These are phyloP conservation scores for Plasmodium falciparum DNA, from an alignment of 169 alveolate species.

Conservation along the genomic window DNA sequence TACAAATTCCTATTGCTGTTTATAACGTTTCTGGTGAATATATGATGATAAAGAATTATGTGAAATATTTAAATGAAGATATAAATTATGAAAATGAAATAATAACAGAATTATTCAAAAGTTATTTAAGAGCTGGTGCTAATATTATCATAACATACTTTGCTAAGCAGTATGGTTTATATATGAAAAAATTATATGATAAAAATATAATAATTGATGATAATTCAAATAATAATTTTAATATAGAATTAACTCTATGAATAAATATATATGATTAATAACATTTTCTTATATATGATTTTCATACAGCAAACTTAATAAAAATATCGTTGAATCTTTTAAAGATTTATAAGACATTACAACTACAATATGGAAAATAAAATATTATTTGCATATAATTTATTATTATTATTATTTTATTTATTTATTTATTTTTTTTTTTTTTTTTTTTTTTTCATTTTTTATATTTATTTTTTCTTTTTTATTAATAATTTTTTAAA, in stretches of 20 bases:
- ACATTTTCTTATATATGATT: too few species aligned
- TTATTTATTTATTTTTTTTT: too few species aligned
- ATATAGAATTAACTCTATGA: constrained; percentile 42
- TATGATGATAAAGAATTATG: constrained; percentile 81
- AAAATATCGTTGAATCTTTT: too few species aligned
- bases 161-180: constrained; percentile 82
- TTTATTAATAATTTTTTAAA: too few species aligned
- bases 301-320: too few species aligned
- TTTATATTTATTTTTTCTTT: too few species aligned
- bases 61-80: constrained; percentile 56
- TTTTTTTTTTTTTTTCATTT: too few species aligned
- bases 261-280: background rate
- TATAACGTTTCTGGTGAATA: constrained; percentile 83
- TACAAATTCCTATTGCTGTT: constrained; percentile 80
- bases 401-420: too few species aligned
- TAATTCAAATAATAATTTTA: constrained; percentile 53
- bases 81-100: constrained; percentile 85
- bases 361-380: too few species aligned
- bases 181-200: constrained; percentile 77
- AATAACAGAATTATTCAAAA: constrained; percentile 87
- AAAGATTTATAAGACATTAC: too few species aligned
- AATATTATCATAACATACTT: constrained; percentile 90
- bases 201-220: constrained; percentile 39
- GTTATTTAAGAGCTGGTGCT: constrained; percentile 92
- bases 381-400: too few species aligned